phyloP scores from a whole-genome alignment of 371 early-diverging fungal genomes.

The Chytridium lagenaria region DNA sequence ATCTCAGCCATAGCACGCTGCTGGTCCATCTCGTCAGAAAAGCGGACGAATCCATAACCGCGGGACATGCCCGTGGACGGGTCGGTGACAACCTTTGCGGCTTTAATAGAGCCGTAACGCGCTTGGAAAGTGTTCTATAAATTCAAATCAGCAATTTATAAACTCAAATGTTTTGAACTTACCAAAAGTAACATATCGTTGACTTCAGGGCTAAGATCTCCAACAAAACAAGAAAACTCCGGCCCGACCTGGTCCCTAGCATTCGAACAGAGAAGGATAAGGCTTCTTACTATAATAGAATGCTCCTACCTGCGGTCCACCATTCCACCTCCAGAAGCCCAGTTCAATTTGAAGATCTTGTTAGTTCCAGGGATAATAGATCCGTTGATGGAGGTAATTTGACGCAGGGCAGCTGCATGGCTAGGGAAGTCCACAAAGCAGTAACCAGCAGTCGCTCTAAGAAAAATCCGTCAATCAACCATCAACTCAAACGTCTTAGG shows the following conservation, averaged over 20 bases:
- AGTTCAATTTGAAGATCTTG: constrained; percentile 86
- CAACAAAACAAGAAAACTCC: constrained; percentile 87
- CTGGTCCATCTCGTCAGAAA: constrained; percentile 74
- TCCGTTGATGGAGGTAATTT: constrained; percentile 76
- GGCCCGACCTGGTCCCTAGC: constrained; percentile 48
- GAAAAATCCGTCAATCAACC: neutral
- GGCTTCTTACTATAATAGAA: neutral
- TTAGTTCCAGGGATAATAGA: constrained; percentile 78
- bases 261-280: neutral
- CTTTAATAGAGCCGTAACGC: constrained; percentile 70
- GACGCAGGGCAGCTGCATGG: constrained; percentile 66
- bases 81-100: constrained; percentile 86
- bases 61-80: constrained; percentile 71
- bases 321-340: constrained; percentile 77
- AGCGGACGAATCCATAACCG: constrained; percentile 83
- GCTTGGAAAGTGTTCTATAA: constrained; percentile 47
- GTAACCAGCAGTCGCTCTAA: constrained; percentile 45
- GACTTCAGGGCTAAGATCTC: constrained; percentile 80
- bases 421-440: constrained; percentile 52
- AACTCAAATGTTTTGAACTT: constrained; percentile 30
- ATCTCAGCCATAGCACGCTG: constrained; percentile 79
- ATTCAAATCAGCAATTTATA: neutral
- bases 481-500: neutral
- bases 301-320: constrained; percentile 29
- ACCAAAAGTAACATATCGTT: constrained; percentile 76